Evolutionary conservation across 345 rosid genomes (phyloP).

Genomic region (Viola odorata): DNA sequence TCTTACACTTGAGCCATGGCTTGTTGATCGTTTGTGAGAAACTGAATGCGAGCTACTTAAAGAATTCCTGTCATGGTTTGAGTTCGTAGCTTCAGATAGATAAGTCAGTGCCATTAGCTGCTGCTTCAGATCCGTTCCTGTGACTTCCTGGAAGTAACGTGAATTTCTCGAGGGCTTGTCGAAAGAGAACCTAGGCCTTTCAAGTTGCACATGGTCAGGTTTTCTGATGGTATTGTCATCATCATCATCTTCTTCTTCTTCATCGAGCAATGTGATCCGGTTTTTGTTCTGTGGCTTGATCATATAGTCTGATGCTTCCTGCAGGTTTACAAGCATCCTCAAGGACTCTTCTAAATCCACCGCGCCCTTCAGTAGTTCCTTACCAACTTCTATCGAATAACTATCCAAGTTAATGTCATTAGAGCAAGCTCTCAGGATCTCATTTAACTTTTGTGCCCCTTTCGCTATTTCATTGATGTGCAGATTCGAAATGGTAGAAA

Average conservation of each 20-base stretch:
- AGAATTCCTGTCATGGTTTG: slow-evolving; percentile 19
- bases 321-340: slow-evolving; percentile 70
- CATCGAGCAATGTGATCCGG: slow-evolving; percentile 63
- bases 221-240: slow-evolving; percentile 9
- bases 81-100: slow-evolving; percentile 27
- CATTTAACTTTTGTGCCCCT: slow-evolving; percentile 69
- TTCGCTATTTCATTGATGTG: slow-evolving; percentile 72
- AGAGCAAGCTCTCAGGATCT: slow-evolving; percentile 67
- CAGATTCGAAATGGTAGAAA: slow-evolving; percentile 52
- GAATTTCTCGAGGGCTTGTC: slow-evolving; percentile 35
- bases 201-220: slow-evolving; percentile 41
- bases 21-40: slow-evolving; percentile 38
- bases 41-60: slow-evolving; percentile 21
- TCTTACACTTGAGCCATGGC: slow-evolving; percentile 20
- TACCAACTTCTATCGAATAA: slow-evolving; percentile 70
- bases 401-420: slow-evolving; percentile 52
- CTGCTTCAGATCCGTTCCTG: slow-evolving; percentile 42
- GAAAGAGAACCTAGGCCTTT: slow-evolving; percentile 44
- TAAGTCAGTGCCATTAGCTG: slow-evolving; percentile 45
- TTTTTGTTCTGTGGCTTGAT: slow-evolving; percentile 39
- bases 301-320: slow-evolving; percentile 60
- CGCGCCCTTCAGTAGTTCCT: slow-evolving; percentile 71
- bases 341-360: slow-evolving; percentile 73
- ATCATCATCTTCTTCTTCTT: slow-evolving; percentile 50
- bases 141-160: slow-evolving; percentile 32